Evolutionary conservation across 805 yeast species (phyloP), one percentile per base, ranked within the genome.

Genomic region (Yarrowia osloensis): DNA sequence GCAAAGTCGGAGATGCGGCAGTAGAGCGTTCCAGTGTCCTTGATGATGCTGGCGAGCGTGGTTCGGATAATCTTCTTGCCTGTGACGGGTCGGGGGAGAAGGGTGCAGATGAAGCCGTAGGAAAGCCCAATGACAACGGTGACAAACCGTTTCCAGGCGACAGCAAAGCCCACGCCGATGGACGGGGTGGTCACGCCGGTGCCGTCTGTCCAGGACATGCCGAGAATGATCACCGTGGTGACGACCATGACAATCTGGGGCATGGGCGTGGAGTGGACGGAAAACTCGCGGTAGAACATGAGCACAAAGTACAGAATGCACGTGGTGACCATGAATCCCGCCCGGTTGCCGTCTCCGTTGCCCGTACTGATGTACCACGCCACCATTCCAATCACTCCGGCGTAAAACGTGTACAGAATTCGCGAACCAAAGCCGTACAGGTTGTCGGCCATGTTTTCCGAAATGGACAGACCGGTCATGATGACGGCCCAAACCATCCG

Each of bases 281-380:
- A 69, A 61, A 72, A 76, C 22, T 74, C 77, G 8, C 80, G 69
- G 52, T 74, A 74, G 40, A 21, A 63, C 33, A 37, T 29, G 29
- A 63, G 49, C 39, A 69, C 68, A 11, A 73, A 63, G 67, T 71
- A 73, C 1, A 73, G 61, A 6, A 61, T 22, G n/a, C 54, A 44
- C 1, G 42, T 44, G 33, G 46, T 46, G 33, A 61, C 54, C 3
- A 74, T 78, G 54, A 71, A 74, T 0, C 80, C 79, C 46, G 69
- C 75, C 0, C 73, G 72, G 54, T 76, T 77, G 1, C 80, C 79
- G 0, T 65, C 22, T 13, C 80, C 79, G 17, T 67, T 65, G 2
- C 78, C 78, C 2, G 76, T 67, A 2, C 74, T 70, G 19, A 77
- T 76, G 63, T 77, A 77, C 79, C 79, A 77, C 4, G 70, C 73